phyloP scores from a whole-genome alignment of 1,284 basidiomycete genomes.

The Tylopilus orsonianus region DNA sequence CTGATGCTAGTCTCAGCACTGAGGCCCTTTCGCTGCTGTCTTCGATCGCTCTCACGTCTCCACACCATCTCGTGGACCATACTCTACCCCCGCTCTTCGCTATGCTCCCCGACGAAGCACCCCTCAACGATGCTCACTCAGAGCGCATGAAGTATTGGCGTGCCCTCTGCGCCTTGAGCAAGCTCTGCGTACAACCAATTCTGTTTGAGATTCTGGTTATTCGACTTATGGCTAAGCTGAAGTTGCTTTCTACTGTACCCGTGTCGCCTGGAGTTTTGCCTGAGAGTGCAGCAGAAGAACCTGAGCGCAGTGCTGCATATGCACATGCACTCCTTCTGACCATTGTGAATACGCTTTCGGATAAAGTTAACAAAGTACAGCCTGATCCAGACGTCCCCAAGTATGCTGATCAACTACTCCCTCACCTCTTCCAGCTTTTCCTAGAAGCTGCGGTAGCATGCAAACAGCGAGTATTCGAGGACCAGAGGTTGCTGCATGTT shows the following conservation, averaged over 20 bases:
- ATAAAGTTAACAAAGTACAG: conserved; percentile 56
- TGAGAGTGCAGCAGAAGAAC: conserved; percentile 19
- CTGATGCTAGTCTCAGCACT: conserved; percentile 46
- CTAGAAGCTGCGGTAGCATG: conserved; percentile 53
- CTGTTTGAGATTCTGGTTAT: conserved; percentile 87
- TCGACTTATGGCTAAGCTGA: conserved; percentile 78
- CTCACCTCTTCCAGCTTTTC: conserved; percentile 70
- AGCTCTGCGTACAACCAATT: conserved; percentile 72
- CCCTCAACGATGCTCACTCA: conserved; percentile 50
- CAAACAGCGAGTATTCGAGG: conserved; percentile 43
- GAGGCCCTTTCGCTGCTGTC: conserved; percentile 69
- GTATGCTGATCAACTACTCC: conserved; percentile 75
- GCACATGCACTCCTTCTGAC: conserved; percentile 79
- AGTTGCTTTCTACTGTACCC: conserved; percentile 58
- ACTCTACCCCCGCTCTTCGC: conserved; percentile 82
- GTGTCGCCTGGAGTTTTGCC: conserved; percentile 2
- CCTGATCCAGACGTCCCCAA: conserved; percentile 72
- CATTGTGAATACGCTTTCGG: conserved; percentile 59
- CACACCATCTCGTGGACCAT: conserved; percentile 71
- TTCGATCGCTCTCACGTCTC: conserved; percentile 60
- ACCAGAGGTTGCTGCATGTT: conserved; percentile 65
- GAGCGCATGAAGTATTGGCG: conserved; percentile 68
- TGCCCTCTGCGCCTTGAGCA: conserved; percentile 70
- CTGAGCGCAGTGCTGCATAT: conserved; percentile 64
- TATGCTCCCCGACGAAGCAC: conserved; percentile 68